Conservation (phyloP, 345 rosid species). For the Murraya koenigii region DNA sequence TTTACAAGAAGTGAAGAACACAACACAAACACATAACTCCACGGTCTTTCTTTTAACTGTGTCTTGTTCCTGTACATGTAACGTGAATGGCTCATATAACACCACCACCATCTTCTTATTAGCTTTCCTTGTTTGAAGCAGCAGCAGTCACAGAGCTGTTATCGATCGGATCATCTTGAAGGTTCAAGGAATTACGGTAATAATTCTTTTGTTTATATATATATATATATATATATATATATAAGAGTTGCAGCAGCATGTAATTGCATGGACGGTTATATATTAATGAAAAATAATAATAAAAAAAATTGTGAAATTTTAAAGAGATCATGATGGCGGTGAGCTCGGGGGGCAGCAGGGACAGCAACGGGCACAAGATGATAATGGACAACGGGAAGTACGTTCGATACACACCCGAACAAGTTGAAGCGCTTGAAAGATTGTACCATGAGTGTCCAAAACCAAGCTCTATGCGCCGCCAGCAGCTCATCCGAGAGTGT, state of each 20-base stretch:
- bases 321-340: slow-evolving; percentile 56
- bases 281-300: too few relatives aligned
- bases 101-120: neutral
- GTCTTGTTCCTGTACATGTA: neutral
- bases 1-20: neutral
- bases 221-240: too few relatives aligned
- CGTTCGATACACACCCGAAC: slow-evolving; percentile 78
- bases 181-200: neutral
- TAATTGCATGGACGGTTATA: too few relatives aligned
- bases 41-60: neutral
- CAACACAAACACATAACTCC: neutral
- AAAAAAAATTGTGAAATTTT: neutral
- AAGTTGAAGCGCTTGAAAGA: slow-evolving; percentile 75
- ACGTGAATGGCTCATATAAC: neutral
- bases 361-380: slow-evolving; percentile 34
- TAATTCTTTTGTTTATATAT: too few relatives aligned
- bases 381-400: slow-evolving; percentile 72
- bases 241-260: too few relatives aligned
- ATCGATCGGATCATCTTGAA: neutral
- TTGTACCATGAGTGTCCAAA: slow-evolving; percentile 73
- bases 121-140: slow-evolving; percentile 7
- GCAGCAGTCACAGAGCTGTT: neutral
- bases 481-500: slow-evolving; percentile 72
- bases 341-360: slow-evolving; percentile 50
- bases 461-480: slow-evolving; percentile 79